Evolutionary conservation across 257 asterid species (phyloP).

Genomic region (Petunia secreta): DNA sequence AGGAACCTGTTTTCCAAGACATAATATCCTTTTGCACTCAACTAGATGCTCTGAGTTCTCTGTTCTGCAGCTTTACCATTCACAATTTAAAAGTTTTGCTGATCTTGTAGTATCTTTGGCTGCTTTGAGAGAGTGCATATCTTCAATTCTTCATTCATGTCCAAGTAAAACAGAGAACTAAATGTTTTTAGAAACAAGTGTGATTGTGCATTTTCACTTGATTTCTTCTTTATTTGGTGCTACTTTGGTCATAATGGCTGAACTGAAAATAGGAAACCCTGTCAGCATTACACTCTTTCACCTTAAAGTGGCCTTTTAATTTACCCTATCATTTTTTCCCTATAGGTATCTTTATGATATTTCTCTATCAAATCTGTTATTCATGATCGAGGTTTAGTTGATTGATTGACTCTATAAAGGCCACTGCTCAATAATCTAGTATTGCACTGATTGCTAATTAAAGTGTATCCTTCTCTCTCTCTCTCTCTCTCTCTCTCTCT

Average conservation of each 20-base stretch:
- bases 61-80: background rate
- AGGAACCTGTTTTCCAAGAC: background rate
- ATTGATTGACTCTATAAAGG: background rate
- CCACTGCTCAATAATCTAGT: background rate
- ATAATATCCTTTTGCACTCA: background rate
- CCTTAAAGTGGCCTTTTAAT: background rate
- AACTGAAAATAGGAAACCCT: too few relatives aligned
- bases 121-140: background rate
- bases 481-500: background rate
- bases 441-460: background rate
- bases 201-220: background rate
- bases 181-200: background rate
- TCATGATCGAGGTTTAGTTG: background rate
- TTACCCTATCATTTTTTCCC: background rate
- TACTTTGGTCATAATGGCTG: background rate
- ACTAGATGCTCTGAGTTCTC: background rate
- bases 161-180: constrained; percentile 8
- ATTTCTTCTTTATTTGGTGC: background rate
- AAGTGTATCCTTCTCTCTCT: background rate
- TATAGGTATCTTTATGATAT: background rate
- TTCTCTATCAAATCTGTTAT: background rate
- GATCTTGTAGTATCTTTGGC: background rate
- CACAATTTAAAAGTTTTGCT: background rate
- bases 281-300: background rate
- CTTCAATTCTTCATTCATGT: background rate